phyloP scores from a whole-genome alignment of 441 rosid genomes.

The Pelargonium australe region DNA sequence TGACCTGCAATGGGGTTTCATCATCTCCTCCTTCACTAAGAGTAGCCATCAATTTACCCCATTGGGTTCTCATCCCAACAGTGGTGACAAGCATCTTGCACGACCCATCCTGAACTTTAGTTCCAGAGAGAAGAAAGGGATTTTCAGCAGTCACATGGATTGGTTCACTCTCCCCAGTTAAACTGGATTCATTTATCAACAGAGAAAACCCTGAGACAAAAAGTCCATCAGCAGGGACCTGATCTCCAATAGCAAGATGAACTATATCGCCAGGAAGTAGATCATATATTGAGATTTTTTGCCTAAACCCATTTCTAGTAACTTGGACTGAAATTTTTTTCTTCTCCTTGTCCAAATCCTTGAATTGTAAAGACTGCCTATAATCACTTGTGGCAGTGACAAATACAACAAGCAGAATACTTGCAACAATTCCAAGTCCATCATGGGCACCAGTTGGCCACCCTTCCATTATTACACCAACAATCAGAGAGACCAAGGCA shows the following conservation, averaged over 20 bases:
- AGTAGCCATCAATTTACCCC: conserved; percentile 59
- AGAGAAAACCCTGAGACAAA: conserved; percentile 44
- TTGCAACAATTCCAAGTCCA: conserved; percentile 71
- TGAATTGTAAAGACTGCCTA: conserved; percentile 68
- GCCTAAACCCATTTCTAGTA: conserved; percentile 41
- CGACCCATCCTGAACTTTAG: conserved; percentile 53
- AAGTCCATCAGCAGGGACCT: conserved; percentile 53
- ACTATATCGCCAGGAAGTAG: conserved; percentile 51
- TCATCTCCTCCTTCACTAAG: conserved; percentile 60
- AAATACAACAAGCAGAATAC: conserved; percentile 65
- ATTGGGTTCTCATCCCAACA: conserved; percentile 60
- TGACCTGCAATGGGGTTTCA: conserved; percentile 56
- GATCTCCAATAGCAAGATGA: conserved; percentile 50
- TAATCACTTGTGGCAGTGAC: conserved; percentile 79
- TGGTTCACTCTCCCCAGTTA: conserved; percentile 54
- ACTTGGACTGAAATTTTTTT: conserved; percentile 40
- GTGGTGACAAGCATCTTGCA: conserved; percentile 52
- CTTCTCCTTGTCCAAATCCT: conserved; percentile 51
- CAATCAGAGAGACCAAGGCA: conserved; percentile 55
- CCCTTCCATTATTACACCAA: conserved; percentile 68
- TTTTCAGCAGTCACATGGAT: conserved; percentile 30
- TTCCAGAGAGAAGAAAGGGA: conserved; percentile 52
- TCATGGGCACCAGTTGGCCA: conserved; percentile 79
- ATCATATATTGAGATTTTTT: conserved; percentile 49
- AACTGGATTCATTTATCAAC: conserved; percentile 47